Percentiles rank a stretch among this genome's conserved stretches.
phyloP scores from a whole-genome alignment of 148 eudicot species.

The Vaccinium vitisidaea region DNA sequence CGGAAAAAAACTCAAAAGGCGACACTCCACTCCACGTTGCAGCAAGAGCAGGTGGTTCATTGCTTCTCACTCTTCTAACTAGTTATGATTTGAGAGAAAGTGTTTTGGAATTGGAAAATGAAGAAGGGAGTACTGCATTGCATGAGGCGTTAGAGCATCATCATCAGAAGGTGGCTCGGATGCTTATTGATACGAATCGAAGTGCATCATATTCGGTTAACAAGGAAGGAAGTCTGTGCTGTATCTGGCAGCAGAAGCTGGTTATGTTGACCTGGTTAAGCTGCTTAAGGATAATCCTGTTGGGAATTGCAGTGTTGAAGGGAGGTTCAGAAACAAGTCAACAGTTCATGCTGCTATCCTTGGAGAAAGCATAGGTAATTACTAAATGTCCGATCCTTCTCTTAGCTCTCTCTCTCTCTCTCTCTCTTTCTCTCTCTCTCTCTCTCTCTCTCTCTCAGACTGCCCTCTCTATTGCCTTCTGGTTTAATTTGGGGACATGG shows the following conservation, averaged over 20 bases:
- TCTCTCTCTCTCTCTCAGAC: too few species aligned
- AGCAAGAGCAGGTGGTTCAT: conserved; percentile 23
- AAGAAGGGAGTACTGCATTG: conserved; percentile 29
- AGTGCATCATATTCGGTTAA: conserved; percentile 20
- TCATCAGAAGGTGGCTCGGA: conserved; percentile 26
- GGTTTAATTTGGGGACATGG: too few species aligned
- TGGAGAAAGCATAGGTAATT: conserved; percentile 18
- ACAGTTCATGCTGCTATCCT: conserved; percentile 33
- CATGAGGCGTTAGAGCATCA: conserved; percentile 28
- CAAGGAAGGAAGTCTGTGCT: conserved; percentile 27
- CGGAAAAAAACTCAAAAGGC: conserved; percentile 26
- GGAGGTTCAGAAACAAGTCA: conserved; percentile 22
- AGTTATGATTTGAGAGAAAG: conserved; percentile 15
- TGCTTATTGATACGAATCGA: conserved; percentile 17
- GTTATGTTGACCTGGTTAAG: conserved; percentile 23
- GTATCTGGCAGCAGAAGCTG: conserved; percentile 38
- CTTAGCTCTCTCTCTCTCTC: background rate
- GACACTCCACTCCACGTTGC: conserved; percentile 31
- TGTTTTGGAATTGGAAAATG: conserved; percentile 17
- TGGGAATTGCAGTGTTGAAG: conserved; percentile 3
- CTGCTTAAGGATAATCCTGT: conserved; percentile 26
- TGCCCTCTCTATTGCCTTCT: too few species aligned
- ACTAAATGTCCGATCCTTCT: background rate
- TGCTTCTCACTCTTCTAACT: conserved; percentile 6
- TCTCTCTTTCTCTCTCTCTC: too few species aligned